phyloP scores from a whole-genome alignment of 495 filamentous ascomycete species.

The Echria macrotheca region DNA sequence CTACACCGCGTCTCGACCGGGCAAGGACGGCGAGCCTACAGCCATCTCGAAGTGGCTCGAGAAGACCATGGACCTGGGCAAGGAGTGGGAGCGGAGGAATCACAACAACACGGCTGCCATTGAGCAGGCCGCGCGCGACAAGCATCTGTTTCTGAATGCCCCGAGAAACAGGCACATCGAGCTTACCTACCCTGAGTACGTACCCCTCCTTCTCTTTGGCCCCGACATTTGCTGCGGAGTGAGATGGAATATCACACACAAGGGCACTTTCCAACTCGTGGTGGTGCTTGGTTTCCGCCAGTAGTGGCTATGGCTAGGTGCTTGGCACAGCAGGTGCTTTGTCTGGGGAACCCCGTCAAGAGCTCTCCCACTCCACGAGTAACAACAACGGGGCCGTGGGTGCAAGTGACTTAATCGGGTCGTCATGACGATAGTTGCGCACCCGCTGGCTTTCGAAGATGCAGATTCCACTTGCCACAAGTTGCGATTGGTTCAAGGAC shows the following conservation, averaged over 20 bases:
- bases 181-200: constrained; percentile 45
- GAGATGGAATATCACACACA: background rate
- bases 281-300: too few species aligned
- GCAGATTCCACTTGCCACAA: too few species aligned
- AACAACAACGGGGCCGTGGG: too few species aligned
- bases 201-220: constrained; percentile 7
- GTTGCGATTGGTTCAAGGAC: background rate
- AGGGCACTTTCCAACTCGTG: background rate
- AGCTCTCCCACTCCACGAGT: too few species aligned
- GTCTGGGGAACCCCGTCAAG: too few species aligned
- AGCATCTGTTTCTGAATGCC: constrained; percentile 34
- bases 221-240: too few species aligned
- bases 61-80: constrained; percentile 31
- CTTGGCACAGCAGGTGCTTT: too few species aligned
- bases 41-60: constrained; percentile 28
- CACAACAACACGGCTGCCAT: constrained; percentile 32
- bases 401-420: background rate
- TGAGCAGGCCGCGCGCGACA: constrained; percentile 46
- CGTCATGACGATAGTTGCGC: too few species aligned
- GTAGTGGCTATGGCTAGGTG: too few species aligned
- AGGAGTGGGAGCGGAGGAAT: constrained; percentile 38
- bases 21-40: constrained; percentile 38
- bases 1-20: constrained; percentile 39
- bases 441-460: too few species aligned
- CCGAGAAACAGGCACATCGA: constrained; percentile 33